Conservation (phyloP, 1,284 basidiomycete genomes). For the Ganoderma sp. region DNA sequence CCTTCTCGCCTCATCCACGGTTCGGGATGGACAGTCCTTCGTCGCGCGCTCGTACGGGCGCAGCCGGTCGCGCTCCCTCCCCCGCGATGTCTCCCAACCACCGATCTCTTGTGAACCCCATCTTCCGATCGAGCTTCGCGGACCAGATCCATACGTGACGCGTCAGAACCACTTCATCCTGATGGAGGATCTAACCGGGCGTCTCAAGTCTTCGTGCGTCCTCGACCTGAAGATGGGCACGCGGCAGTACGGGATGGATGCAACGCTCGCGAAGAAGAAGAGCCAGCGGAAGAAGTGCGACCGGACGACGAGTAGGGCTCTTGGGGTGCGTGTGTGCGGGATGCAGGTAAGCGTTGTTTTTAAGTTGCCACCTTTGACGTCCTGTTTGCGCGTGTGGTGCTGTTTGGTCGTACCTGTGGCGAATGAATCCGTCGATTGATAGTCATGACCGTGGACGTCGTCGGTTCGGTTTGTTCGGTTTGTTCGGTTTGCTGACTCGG, state of each 20-base stretch:
- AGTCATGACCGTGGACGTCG: background rate
- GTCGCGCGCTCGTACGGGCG: conserved; percentile 47
- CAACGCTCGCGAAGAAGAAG: conserved; percentile 91
- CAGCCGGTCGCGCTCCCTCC: conserved; percentile 62
- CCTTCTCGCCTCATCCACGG: conserved; percentile 8
- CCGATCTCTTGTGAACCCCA: conserved; percentile 21
- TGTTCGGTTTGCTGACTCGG: conserved; percentile 27
- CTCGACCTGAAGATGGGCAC: conserved; percentile 99
- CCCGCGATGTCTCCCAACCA: conserved; percentile 14
- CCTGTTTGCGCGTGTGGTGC: conserved; percentile 22
- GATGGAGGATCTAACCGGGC: conserved; percentile 98
- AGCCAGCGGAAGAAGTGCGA: conserved; percentile 99
- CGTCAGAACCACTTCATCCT: conserved; percentile 98
- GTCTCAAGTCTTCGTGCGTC: conserved; percentile 94
- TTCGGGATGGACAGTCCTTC: conserved; percentile 32
- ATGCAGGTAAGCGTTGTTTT: conserved; percentile 84
- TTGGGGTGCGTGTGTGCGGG: conserved; percentile 95
- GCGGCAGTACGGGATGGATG: conserved; percentile 97
- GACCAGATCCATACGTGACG: conserved; percentile 52
- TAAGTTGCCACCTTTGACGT: conserved; percentile 15
- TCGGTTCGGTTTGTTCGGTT: too few relatives aligned
- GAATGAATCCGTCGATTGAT: conserved; percentile 1
- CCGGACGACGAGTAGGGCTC: conserved; percentile 87
- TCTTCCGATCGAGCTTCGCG: conserved; percentile 35
- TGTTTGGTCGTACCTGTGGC: conserved; percentile 15